Evolutionary conservation across 2,329 filamentous ascomycete genomes (phyloP), one percentile per base, ranked within the genome.

Genomic region (Epichloe scottii): DNA sequence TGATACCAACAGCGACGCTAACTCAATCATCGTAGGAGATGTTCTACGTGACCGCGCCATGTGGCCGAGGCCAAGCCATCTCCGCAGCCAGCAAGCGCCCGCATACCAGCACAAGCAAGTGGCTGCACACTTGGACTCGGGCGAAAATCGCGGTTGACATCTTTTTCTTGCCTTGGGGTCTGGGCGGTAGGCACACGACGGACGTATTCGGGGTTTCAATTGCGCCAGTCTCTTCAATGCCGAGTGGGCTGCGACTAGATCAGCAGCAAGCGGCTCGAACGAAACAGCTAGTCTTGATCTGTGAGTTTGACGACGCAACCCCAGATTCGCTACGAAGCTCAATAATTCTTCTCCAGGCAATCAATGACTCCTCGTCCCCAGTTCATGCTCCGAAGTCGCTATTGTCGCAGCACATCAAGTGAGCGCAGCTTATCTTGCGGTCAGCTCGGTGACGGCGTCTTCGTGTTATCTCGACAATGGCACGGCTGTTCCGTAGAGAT

Each of bases 341-440:
- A 30, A 21, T 3, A 21, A 21, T 21, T 21, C 21, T 21, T 21
- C 3, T 3, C 21, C 21, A 21, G 21, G 21, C 3, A 4, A 21
- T 21, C 21, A 21, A 35, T 35, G 34, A 35, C 34, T 35, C 34
- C 14, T 14, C 34, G 34, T 14, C 34, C 34, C 34, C 34, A 21
- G 8, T 30, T 30, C 26, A 30, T 43, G 41, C 42, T 44, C 42
- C 26, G 42, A 44, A 34, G 4, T 33, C 42, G 26, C 23, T 19
- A 30, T 17, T 23, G 8, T 33, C 15, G 47, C 39, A 42, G 38
- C 14, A 23, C 40, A 34, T 5, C n/a, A n/a, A 44, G 30, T 37
- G 17, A 46, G 21, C 7, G 30, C 44, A 30, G 50, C 50, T 51
- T 51, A 51, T 51, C 50, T 48, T 48, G 45, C 50, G 50, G 50